Conservation (phyloP, 202 grass and related monocot genomes). For the Zizania palustris region DNA sequence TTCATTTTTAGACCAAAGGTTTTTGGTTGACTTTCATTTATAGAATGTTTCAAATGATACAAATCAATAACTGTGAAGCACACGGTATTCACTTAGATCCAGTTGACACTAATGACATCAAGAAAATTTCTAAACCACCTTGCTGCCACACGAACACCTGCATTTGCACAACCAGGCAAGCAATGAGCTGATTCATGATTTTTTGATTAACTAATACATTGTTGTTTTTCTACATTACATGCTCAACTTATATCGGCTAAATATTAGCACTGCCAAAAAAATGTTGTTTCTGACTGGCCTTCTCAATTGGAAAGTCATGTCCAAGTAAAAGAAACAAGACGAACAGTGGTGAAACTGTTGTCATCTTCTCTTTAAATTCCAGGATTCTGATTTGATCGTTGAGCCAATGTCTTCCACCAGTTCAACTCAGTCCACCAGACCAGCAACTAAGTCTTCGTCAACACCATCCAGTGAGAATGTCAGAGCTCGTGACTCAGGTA, state of each 20-base stretch:
- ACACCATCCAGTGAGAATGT: slow-evolving; percentile 49
- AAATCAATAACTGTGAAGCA: not conserved
- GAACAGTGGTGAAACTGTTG: not conserved
- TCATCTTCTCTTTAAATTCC: slow-evolving; percentile 33
- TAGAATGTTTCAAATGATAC: not conserved
- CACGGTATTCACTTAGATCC: not conserved
- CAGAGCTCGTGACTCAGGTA: slow-evolving; percentile 61
- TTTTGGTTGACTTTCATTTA: slow-evolving; percentile 1
- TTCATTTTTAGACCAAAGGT: slow-evolving; percentile 1
- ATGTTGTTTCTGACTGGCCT: slow-evolving; percentile 13
- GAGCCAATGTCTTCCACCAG: slow-evolving; percentile 64
- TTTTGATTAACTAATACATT: slow-evolving; percentile 13
- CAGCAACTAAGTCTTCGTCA: slow-evolving; percentile 54
- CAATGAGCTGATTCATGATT: not conserved
- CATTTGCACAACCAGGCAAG: not conserved
- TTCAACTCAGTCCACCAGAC: slow-evolving; percentile 56
- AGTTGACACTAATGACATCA: not conserved
- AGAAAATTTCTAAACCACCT: not conserved
- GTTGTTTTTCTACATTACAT: not conserved
- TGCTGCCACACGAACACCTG: not conserved
- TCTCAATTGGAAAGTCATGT: slow-evolving; percentile 23
- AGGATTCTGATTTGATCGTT: slow-evolving; percentile 77
- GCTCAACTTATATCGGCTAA: not conserved
- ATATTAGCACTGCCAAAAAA: slow-evolving; percentile 19
- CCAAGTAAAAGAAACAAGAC: slow-evolving; percentile 4